Evolutionary conservation across 257 asterid species (phyloP).

Genomic region (Voacanga thouarsii): DNA sequence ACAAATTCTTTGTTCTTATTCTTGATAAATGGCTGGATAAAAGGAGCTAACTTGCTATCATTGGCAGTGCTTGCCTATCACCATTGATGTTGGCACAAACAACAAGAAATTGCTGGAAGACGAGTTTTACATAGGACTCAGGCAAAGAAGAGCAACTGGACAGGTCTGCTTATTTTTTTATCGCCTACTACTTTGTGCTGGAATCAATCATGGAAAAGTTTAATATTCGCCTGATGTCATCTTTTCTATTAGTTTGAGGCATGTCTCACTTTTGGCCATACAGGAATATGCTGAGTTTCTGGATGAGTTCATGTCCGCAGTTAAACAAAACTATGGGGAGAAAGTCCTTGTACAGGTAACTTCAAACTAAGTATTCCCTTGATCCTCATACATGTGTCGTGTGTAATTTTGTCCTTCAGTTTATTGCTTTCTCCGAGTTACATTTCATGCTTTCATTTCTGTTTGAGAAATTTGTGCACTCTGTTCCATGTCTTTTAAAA

Average conservation of each 20-base stretch:
- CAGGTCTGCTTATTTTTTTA: constrained; percentile 39
- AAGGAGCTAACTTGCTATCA: constrained; percentile 6
- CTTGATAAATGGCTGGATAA: neutral
- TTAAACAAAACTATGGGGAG: constrained; percentile 86
- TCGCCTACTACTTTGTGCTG: constrained; percentile 12
- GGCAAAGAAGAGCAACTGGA: constrained; percentile 78
- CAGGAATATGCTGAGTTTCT: constrained; percentile 85
- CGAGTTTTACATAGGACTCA: constrained; percentile 84
- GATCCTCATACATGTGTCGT: neutral
- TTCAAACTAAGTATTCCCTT: neutral
- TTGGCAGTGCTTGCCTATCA: constrained; percentile 79
- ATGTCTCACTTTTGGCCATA: constrained; percentile 13
- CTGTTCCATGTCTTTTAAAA: constrained; percentile 12
- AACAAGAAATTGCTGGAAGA: constrained; percentile 70
- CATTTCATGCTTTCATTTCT: neutral
- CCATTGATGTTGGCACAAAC: constrained; percentile 91
- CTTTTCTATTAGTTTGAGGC: constrained; percentile 16
- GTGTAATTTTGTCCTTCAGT: neutral
- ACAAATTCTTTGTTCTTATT: neutral
- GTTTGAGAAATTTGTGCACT: constrained; percentile 6
- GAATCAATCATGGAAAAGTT: constrained; percentile 7
- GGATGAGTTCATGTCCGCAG: constrained; percentile 85
- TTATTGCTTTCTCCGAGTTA: neutral
- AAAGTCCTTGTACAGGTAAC: constrained; percentile 74
- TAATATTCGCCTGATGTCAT: neutral